These are phyloP conservation scores for Clonostachys solani DNA, from an alignment of 2,329 filamentous ascomycete species.

Conservation along the genomic window DNA sequence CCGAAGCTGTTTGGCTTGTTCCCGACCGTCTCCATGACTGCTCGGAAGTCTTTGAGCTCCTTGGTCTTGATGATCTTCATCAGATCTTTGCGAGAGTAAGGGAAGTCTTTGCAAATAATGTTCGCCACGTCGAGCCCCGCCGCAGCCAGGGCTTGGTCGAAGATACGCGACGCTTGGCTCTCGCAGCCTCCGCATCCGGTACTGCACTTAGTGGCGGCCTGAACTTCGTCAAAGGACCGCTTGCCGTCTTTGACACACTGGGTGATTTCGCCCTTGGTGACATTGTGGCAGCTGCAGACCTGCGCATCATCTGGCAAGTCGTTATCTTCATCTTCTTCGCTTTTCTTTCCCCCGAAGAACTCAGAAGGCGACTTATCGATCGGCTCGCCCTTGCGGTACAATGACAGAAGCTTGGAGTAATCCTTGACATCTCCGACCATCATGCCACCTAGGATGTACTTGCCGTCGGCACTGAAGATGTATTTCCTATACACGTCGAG, in stretches of 20 bases:
- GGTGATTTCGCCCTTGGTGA: conserved; percentile 78
- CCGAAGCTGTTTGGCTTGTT: conserved; percentile 67
- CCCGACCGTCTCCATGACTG: conserved; percentile 76
- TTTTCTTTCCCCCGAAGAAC: conserved; percentile 75
- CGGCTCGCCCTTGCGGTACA: conserved; percentile 79
- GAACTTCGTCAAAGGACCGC: conserved; percentile 64
- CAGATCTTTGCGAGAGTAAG: conserved; percentile 79
- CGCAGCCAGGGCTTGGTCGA: conserved; percentile 81
- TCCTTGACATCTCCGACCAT: conserved; percentile 93
- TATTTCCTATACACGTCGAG: conserved; percentile 91
- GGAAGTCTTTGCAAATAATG: conserved; percentile 79
- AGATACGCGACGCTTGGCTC: conserved; percentile 83
- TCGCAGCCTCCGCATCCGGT: conserved; percentile 89
- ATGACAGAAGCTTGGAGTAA: conserved; percentile 82
- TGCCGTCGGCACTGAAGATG: conserved; percentile 83
- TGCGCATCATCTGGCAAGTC: conserved; percentile 83
- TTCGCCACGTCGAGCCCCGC: conserved; percentile 89
- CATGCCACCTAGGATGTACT: conserved; percentile 91
- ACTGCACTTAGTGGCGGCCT: conserved; percentile 86
- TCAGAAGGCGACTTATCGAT: conserved; percentile 76
- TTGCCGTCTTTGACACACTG: conserved; percentile 60
- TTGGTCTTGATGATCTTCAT: conserved; percentile 87
- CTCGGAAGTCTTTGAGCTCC: conserved; percentile 64
- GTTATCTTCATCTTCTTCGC: conserved; percentile 68
- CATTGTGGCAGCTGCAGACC: conserved; percentile 91